Conservation (phyloP, 2,329 filamentous ascomycete species). For the Gyromitra esculenta region DNA sequence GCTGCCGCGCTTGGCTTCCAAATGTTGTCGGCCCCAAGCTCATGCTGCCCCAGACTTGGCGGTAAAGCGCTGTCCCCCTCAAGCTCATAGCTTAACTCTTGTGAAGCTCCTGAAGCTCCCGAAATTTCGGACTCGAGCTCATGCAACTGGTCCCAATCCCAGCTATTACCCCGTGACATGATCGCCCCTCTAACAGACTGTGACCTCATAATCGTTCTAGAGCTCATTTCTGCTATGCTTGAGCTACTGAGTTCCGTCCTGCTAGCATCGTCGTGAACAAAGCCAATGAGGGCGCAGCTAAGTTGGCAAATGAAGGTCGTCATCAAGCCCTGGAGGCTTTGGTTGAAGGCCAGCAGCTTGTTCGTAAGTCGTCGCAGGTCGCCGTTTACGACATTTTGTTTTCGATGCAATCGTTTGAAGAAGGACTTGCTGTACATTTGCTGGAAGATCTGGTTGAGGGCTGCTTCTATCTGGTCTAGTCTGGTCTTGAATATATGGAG, state of each 20-base stretch:
- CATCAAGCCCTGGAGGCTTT: not conserved
- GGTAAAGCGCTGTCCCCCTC: not conserved
- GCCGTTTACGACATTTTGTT: not conserved
- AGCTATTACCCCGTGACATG: not conserved
- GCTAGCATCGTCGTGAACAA: not conserved
- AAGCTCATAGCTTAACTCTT: not conserved
- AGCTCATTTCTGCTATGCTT: not conserved
- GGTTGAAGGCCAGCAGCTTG: slow-evolving; percentile 10
- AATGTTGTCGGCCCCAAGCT: not conserved
- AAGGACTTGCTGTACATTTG: not conserved
- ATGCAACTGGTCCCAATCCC: not conserved
- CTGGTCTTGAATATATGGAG: not conserved
- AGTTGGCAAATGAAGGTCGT: slow-evolving; percentile 9
- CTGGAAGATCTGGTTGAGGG: not conserved
- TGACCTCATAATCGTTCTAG: not conserved
- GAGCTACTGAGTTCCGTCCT: not conserved
- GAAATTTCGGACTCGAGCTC: not conserved
- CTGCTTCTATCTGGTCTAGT: not conserved
- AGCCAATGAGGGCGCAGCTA: not conserved
- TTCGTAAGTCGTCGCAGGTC: not conserved
- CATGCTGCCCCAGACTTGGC: not conserved
- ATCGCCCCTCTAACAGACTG: slow-evolving; percentile 6
- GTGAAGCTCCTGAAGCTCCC: not conserved
- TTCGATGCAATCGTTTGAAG: not conserved
- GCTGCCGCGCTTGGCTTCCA: not conserved